Percentiles rank a stretch among this genome's conserved stretches.
Conservation (phyloP, 169 alveolate genomes). For the Plasmodium relictum region DNA sequence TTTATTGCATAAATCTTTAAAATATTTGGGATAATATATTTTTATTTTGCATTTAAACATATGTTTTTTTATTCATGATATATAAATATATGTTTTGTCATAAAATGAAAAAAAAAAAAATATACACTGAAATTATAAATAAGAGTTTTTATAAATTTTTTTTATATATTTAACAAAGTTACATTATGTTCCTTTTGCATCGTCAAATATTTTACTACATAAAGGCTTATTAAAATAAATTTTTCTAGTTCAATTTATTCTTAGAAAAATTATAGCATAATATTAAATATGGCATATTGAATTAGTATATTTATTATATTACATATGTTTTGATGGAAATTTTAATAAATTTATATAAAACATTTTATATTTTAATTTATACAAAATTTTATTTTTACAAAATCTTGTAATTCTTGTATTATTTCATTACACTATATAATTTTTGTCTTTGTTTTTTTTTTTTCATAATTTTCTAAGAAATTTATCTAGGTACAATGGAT, state of each 20-base stretch:
- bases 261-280: not conserved
- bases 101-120: not conserved
- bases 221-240: not conserved
- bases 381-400: not conserved
- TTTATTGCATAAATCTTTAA: slow-evolving; percentile 53
- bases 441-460: not conserved
- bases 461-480: not conserved
- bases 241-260: not conserved
- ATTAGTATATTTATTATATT: not conserved
- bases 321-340: not conserved
- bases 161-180: not conserved
- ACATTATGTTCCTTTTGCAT: not conserved
- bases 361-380: not conserved
- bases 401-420: not conserved
- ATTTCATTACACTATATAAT: not conserved
- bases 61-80: not conserved
- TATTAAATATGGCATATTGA: slow-evolving; percentile 1
- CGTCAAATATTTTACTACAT: not conserved
- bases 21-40: slow-evolving; percentile 3
- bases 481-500: not conserved
- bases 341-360: not conserved
- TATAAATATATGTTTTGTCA: not conserved
- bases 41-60: not conserved
- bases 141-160: not conserved
- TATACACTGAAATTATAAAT: not conserved